These are phyloP conservation scores for Paspalum notatum DNA, from an alignment of 176 grass and related monocot species.

Conservation along the genomic window DNA sequence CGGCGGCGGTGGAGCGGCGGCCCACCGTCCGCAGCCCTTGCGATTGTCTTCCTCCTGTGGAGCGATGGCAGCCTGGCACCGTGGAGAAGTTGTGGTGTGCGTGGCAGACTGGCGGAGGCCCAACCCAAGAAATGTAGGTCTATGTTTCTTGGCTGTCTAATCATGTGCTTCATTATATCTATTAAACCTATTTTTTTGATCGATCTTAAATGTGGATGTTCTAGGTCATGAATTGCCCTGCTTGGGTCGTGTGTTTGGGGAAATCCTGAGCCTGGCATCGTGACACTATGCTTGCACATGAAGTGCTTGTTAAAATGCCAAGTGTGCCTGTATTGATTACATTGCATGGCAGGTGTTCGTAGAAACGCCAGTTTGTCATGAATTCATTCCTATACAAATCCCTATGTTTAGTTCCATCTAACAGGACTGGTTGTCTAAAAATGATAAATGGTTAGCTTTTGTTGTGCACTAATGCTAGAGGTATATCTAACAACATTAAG, in stretches of 20 bases:
- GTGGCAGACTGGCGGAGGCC: no score
- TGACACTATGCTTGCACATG: background rate
- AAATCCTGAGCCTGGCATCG: background rate
- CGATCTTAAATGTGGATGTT: no score
- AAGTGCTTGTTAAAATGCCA: conserved; percentile 47
- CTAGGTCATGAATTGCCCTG: no score
- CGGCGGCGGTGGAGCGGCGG: no score
- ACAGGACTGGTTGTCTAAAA: background rate
- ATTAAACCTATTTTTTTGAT: no score
- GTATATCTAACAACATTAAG: conserved; percentile 8
- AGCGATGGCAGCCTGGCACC: no score
- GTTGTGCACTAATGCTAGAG: background rate
- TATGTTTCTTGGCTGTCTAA: no score
- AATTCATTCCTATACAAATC: conserved; percentile 42
- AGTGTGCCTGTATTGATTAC: background rate
- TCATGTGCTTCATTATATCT: no score
- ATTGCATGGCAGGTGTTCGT: conserved; percentile 15
- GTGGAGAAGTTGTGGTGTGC: no score
- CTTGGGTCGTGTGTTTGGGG: background rate
- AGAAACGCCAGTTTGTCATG: background rate
- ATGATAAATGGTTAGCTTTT: background rate
- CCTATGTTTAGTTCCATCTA: background rate
- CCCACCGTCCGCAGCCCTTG: no score
- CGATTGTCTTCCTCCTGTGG: no score
- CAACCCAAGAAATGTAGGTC: no score